Evolutionary conservation across 148 eudicot species (phyloP).

Genomic region (Rhododendron henanense): DNA sequence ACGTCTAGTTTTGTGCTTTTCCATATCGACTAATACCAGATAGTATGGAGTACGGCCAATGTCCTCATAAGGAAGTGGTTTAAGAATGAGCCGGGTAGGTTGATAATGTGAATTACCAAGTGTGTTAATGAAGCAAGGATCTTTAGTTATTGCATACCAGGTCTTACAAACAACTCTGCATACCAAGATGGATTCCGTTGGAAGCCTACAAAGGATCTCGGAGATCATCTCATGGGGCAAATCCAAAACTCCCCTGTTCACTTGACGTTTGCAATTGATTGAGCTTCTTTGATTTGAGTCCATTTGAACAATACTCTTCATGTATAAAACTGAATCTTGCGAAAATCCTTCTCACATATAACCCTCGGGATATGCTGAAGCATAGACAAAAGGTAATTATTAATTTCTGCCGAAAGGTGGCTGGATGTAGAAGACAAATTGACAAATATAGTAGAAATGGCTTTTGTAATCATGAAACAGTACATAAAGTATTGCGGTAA

Average conservation of each 20-base stretch:
- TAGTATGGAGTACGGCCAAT: not conserved
- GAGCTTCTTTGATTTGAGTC: not conserved
- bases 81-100: slow-evolving; percentile 3
- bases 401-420: not conserved
- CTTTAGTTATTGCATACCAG: not conserved
- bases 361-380: not conserved
- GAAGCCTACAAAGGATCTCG: not conserved
- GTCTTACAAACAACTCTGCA: slow-evolving; percentile 7
- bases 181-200: not conserved
- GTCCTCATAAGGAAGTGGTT: not conserved
- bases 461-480: not conserved
- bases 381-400: not conserved
- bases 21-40: slow-evolving; percentile 6
- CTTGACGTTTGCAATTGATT: not conserved
- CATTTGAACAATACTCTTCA: not conserved
- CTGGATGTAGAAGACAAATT: not conserved
- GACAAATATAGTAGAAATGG: not conserved
- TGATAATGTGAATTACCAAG: not conserved
- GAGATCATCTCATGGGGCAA: slow-evolving; percentile 5
- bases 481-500: not conserved
- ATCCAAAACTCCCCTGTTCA: not conserved
- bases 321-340: not conserved
- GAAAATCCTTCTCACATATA: not conserved
- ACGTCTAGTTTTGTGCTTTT: not conserved
- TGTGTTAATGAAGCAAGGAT: slow-evolving; percentile 5